These are phyloP conservation scores for Physaria fendleri DNA, from an alignment of 345 rosid species.

Conservation along the genomic window DNA sequence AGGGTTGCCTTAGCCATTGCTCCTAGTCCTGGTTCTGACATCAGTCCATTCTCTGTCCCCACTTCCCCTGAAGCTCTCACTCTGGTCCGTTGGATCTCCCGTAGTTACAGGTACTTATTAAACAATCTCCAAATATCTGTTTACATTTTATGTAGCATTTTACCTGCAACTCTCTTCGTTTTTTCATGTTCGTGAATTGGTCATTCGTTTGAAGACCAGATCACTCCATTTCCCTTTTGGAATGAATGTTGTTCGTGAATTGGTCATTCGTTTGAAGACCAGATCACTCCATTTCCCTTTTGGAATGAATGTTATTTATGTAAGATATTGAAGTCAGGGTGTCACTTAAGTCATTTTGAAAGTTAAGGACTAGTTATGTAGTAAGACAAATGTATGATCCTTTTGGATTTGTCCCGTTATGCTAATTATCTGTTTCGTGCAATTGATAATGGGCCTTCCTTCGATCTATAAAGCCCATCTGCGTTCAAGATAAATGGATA, in stretches of 20 bases:
- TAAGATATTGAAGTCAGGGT: conserved; percentile 24
- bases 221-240: not conserved
- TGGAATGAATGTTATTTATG: conserved; percentile 6
- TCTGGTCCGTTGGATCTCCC: conserved; percentile 70
- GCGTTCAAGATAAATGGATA: conserved; percentile 15
- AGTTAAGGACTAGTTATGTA: conserved; percentile 11
- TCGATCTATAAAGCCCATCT: not conserved
- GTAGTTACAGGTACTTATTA: conserved; percentile 66
- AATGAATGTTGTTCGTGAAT: conserved; percentile 46
- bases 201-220: conserved; percentile 53
- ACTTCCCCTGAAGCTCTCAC: conserved; percentile 94
- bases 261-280: conserved; percentile 76
- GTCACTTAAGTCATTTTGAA: conserved; percentile 5
- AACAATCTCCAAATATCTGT: not conserved
- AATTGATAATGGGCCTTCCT: not conserved
- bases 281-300: not conserved
- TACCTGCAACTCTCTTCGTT: not conserved
- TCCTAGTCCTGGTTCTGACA: conserved; percentile 44
- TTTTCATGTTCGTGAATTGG: conserved; percentile 77
- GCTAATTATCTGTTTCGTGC: too few relatives aligned
- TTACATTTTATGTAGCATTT: not conserved
- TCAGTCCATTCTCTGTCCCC: conserved; percentile 55
- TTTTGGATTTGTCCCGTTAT: conserved; percentile 1
- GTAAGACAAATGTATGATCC: conserved; percentile 14
- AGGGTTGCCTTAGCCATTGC: conserved; percentile 96